A percentile compares a stretch with the other conserved stretches of the same genome.
These are phyloP conservation scores for Neurospora hispaniola DNA, from an alignment of 495 filamentous ascomycete species.

Conservation along the genomic window DNA sequence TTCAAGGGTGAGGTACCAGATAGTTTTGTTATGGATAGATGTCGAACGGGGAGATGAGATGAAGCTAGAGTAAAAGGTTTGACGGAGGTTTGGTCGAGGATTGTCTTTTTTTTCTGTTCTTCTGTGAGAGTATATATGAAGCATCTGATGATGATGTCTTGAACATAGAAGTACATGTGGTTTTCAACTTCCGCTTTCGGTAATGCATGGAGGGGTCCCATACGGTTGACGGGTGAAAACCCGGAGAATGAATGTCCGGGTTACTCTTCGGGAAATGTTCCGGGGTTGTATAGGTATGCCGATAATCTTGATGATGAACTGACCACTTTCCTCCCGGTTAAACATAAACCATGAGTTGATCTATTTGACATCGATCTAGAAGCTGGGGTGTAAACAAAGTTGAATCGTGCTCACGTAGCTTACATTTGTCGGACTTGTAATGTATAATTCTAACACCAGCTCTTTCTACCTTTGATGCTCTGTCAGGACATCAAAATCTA, in stretches of 20 bases:
- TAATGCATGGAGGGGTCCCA: background rate
- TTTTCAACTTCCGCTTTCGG: background rate
- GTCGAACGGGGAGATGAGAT: background rate
- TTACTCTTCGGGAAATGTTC: background rate
- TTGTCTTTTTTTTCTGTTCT: background rate
- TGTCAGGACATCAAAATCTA: background rate
- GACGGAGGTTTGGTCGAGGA: background rate
- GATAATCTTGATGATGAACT: background rate
- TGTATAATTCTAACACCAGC: background rate
- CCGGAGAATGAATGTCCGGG: background rate
- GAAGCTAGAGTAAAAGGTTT: background rate
- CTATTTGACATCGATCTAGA: rapidly evolving
- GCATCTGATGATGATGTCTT: background rate
- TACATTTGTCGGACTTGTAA: background rate
- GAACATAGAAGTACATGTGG: background rate
- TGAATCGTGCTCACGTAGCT: background rate
- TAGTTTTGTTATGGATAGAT: background rate
- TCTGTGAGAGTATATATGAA: background rate
- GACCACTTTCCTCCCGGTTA: background rate
- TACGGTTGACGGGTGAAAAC: background rate
- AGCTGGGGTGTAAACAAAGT: background rate
- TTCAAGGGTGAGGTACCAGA: background rate
- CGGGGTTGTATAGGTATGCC: background rate
- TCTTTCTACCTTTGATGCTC: background rate
- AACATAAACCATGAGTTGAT: background rate